Conservation (phyloP, 345 rosid species). For the Murraya paniculata region DNA sequence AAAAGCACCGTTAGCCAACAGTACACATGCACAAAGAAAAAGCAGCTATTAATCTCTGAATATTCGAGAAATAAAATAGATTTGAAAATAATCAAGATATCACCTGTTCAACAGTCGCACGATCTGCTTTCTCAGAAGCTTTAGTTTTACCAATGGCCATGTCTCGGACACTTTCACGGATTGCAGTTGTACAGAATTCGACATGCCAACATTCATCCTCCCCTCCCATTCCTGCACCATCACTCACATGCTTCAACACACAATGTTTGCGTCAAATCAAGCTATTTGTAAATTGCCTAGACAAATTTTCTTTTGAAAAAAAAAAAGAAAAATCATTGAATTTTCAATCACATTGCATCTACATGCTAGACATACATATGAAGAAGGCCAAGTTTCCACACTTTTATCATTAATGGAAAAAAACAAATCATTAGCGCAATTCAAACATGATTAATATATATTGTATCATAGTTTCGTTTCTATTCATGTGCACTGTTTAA, state of each 20-base stretch:
- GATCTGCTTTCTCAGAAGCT: conserved; percentile 81
- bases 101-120: conserved; percentile 97
- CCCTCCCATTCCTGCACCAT: conserved; percentile 86
- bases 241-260: not conserved
- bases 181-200: conserved; percentile 88
- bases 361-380: not conserved
- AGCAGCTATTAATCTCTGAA: no score
- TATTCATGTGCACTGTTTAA: no score
- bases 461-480: not conserved
- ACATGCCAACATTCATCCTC: conserved; percentile 73
- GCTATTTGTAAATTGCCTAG: no score
- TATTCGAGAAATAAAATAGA: no score
- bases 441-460: not conserved
- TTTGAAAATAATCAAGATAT: not conserved
- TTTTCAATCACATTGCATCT: not conserved
- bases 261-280: not conserved
- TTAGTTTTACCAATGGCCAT: conserved; percentile 71
- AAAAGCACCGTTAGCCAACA: not conserved
- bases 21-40: no score
- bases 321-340: not conserved
- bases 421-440: not conserved
- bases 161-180: conserved; percentile 76
- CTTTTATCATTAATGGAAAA: not conserved
- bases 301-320: no score
- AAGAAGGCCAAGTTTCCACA: not conserved